Base-by-base conservation (phyloP, 805 yeast genomes). In the Candida berthetii region DNA sequence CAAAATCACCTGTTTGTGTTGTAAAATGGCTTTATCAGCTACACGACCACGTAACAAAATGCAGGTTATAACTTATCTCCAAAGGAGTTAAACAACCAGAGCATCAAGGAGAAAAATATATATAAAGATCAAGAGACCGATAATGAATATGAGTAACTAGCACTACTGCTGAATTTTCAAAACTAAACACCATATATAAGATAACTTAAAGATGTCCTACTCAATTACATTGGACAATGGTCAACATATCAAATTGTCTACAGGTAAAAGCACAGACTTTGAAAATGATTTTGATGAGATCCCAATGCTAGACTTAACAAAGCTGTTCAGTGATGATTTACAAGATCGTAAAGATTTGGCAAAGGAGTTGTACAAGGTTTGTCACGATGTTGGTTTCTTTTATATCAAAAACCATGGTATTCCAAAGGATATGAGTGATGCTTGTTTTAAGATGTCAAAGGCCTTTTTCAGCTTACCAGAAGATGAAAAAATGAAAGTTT, bases 331-430 rank as follows among this genome's bases (percentile, higher is more conserved):
- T 33, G 35, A 33, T 14, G 22, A 33, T 10, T 10, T 45, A 2
- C 47, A 43, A 17, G 49, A 42, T 19, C 41, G 56, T 18, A 37
- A 31, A 22, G 44, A 40, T 19, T 38, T 56, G 15, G 62, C 59
- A 3, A 37, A 36, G 29, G 43, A 49, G 36, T 39, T 57, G n/a
- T 48, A 46, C 16, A 42, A 47, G 4, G 59, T 50, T 16, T 52
- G 48, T 27, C 45, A 50, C 15, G 50, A 54, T 28, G 56, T 58
- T 18, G 66, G 65, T 3, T 61, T 61, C 42, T 55, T 61, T 49
- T 59, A 59, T 40, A 44, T 57, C 29, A 48, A 52, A 38, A 57
- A 60, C 45, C 65, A 61, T 40, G 50, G 46, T 9, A 48, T 61
- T 31, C 53, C 63, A 27, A 50, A 57, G 31, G 46, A 47, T 2